Conservation (phyloP, 805 yeast genomes). For the Hermanozyma aechmeae region DNA sequence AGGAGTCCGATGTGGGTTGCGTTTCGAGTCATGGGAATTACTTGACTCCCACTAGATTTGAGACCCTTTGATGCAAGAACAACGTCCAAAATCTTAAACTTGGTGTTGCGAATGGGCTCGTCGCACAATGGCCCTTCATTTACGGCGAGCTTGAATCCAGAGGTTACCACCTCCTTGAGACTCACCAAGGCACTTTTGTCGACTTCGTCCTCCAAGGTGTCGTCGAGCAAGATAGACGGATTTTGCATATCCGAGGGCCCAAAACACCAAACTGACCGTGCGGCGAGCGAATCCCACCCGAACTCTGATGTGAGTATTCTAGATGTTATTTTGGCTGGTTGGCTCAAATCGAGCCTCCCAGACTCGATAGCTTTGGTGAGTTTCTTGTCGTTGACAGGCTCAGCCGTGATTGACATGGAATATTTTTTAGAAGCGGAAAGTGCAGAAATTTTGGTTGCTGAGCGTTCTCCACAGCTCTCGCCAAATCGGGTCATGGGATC, state of each 20-base stretch:
- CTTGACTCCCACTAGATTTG: conserved; percentile 53
- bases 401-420: conserved; percentile 62
- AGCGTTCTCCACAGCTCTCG: conserved; percentile 62
- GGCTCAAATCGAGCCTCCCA: conserved; percentile 30
- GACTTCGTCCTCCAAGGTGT: conserved; percentile 62
- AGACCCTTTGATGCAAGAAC: conserved; percentile 38
- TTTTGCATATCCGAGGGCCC: conserved; percentile 41
- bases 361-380: conserved; percentile 48
- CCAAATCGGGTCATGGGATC: conserved; percentile 75
- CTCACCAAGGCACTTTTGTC: conserved; percentile 40
- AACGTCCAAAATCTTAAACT: conserved; percentile 62
- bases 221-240: conserved; percentile 56
- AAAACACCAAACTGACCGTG: conserved; percentile 75
- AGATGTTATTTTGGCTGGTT: conserved; percentile 37
- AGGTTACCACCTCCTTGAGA: conserved; percentile 47
- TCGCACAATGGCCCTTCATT: conserved; percentile 91
- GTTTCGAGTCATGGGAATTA: conserved; percentile 72
- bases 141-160: conserved; percentile 79
- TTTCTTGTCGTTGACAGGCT: conserved; percentile 48
- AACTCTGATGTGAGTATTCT: conserved; percentile 47
- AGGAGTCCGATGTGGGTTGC: conserved; percentile 79
- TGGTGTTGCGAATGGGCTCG: conserved; percentile 63
- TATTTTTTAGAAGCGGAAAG: conserved; percentile 47
- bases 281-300: conserved; percentile 77
- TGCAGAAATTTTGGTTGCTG: conserved; percentile 58